Percentiles rank a stretch among this genome's conserved stretches.
phyloP scores from a whole-genome alignment of 371 early-diverging fungal species.

The Mortierella sp. region DNA sequence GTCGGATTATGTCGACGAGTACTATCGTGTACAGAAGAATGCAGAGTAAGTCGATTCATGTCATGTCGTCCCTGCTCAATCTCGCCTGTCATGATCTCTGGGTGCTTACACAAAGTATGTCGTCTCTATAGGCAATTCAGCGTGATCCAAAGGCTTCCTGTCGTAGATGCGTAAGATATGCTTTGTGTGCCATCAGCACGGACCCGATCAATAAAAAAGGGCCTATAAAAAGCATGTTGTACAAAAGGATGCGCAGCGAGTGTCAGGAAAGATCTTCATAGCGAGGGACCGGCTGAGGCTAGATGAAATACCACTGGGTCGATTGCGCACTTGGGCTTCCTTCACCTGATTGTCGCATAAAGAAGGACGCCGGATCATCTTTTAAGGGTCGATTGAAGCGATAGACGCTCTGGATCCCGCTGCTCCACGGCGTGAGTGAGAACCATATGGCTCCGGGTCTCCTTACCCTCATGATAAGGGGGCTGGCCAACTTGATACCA shows the following conservation, averaged over 20 bases:
- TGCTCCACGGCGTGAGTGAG: too few species aligned
- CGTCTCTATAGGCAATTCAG: slow-evolving; percentile 13
- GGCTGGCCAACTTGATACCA: too few species aligned
- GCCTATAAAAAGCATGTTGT: too few species aligned
- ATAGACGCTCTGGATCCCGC: background rate
- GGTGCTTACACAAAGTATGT: background rate
- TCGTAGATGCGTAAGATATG: slow-evolving; percentile 6
- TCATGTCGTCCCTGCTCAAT: background rate
- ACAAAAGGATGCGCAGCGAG: too few species aligned
- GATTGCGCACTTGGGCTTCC: slow-evolving; percentile 97
- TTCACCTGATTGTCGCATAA: slow-evolving; percentile 66
- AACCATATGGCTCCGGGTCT: too few species aligned
- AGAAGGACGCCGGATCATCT: background rate
- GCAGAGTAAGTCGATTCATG: slow-evolving; percentile 39
- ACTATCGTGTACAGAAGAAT: slow-evolving; percentile 86
- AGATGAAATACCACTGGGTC: too few species aligned
- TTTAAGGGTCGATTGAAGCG: background rate
- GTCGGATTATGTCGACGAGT: slow-evolving; percentile 83
- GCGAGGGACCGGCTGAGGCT: too few species aligned
- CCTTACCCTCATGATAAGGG: too few species aligned
- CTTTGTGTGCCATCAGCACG: too few species aligned
- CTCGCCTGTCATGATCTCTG: background rate
- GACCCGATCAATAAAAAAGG: too few species aligned
- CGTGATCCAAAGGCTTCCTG: slow-evolving; percentile 14
- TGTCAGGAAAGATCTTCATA: too few species aligned